Conservation (phyloP, 2,329 filamentous ascomycete species). For the Talaromyces verruculosus region DNA sequence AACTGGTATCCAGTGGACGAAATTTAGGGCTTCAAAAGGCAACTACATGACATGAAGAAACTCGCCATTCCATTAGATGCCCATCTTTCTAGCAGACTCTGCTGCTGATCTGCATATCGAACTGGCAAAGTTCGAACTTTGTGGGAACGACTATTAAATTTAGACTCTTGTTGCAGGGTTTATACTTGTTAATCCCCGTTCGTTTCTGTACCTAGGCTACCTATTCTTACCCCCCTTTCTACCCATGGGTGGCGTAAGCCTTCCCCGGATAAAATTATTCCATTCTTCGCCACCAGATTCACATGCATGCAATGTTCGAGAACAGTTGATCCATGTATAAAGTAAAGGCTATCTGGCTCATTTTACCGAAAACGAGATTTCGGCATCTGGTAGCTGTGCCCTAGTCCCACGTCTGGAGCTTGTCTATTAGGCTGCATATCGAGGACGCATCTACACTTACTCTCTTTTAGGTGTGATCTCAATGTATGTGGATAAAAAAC, state of each 20-base stretch:
- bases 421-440: neutral
- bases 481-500: neutral
- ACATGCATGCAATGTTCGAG: neutral
- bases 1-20: neutral
- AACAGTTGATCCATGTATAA: neutral
- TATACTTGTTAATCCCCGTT: neutral
- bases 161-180: neutral
- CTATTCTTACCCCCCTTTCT: neutral
- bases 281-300: neutral
- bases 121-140: slow-evolving; percentile 1
- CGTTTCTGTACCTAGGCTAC: neutral
- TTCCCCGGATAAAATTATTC: neutral
- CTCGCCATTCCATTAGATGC: neutral
- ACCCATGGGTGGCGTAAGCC: neutral
- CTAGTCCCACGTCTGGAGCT: neutral
- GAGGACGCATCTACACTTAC: neutral
- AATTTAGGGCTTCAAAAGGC: neutral
- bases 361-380: neutral
- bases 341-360: neutral
- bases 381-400: neutral
- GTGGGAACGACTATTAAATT: neutral
- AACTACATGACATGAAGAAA: neutral
- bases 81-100: neutral
- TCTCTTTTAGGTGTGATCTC: neutral
- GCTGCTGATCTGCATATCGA: neutral